Evolutionary conservation across 2,329 filamentous ascomycete genomes (phyloP).

Genomic region (Colletotrichum costaricense): DNA sequence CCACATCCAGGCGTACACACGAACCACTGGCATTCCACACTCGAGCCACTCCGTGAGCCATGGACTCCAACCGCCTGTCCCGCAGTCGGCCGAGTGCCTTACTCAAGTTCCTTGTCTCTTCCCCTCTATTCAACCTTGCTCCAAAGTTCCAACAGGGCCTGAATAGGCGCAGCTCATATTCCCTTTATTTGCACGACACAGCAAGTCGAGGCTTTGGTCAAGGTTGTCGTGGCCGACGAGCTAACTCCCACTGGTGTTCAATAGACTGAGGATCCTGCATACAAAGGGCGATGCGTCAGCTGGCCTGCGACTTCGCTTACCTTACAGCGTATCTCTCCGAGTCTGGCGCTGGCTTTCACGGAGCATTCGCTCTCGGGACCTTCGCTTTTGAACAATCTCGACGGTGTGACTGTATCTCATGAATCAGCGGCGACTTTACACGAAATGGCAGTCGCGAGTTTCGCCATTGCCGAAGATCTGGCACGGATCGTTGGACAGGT

Average conservation of each 20-base stretch:
- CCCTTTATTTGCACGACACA: conserved; percentile 8
- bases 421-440: background rate
- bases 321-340: background rate
- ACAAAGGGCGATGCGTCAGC: conserved; percentile 18
- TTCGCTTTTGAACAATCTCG: background rate
- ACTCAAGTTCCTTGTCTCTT: conserved; percentile 14
- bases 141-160: background rate
- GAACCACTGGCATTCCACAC: conserved; percentile 12
- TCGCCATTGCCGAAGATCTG: conserved; percentile 10
- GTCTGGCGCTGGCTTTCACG: background rate
- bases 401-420: background rate
- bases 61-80: background rate
- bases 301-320: background rate
- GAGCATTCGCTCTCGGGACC: background rate
- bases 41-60: conserved; percentile 25
- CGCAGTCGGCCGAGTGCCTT: conserved; percentile 16
- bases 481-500: conserved; percentile 7
- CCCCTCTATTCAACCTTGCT: background rate
- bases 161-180: background rate
- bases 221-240: background rate
- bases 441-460: background rate
- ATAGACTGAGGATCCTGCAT: background rate
- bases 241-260: background rate
- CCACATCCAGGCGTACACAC: conserved; percentile 17
- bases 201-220: conserved; percentile 1